A percentile compares a stretch with the other conserved stretches of the same genome.
phyloP scores from a whole-genome alignment of 163 green algal species.

The Chloromonas sp. region DNA sequence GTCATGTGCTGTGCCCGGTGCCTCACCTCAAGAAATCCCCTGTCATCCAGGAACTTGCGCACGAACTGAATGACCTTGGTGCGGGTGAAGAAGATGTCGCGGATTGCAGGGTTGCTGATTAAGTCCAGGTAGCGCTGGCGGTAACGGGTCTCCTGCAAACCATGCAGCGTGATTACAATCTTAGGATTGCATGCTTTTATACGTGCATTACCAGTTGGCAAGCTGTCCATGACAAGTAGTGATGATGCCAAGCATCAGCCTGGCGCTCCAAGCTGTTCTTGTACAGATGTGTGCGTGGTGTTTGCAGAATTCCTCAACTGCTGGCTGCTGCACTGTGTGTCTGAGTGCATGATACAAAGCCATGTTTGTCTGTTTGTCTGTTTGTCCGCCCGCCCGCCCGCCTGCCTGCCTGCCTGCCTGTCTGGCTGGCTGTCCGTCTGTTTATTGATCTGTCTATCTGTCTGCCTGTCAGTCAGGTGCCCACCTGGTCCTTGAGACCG shows the following conservation, averaged over 20 bases:
- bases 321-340: too few species aligned
- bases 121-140: slow-evolving; percentile 96
- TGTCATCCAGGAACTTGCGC: slow-evolving; percentile 82
- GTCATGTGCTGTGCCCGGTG: neutral
- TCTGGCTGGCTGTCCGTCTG: too few species aligned
- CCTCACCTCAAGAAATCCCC: slow-evolving; percentile 86
- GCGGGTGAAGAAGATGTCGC: slow-evolving; percentile 82
- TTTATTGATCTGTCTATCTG: too few species aligned
- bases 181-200: neutral
- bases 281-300: too few species aligned
- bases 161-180: neutral
- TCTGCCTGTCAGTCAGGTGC: neutral
- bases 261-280: too few species aligned
- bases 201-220: neutral
- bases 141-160: slow-evolving; percentile 85
- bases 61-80: slow-evolving; percentile 82
- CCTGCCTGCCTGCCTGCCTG: too few species aligned
- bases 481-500: slow-evolving; percentile 80
- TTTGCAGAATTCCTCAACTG: too few species aligned
- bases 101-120: slow-evolving; percentile 79
- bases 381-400: too few species aligned
- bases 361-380: neutral
- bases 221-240: neutral
- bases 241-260: neutral
- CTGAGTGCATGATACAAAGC: neutral